phyloP scores from a whole-genome alignment of 2,329 filamentous ascomycete genomes.

The Harringtonia aguacate region DNA sequence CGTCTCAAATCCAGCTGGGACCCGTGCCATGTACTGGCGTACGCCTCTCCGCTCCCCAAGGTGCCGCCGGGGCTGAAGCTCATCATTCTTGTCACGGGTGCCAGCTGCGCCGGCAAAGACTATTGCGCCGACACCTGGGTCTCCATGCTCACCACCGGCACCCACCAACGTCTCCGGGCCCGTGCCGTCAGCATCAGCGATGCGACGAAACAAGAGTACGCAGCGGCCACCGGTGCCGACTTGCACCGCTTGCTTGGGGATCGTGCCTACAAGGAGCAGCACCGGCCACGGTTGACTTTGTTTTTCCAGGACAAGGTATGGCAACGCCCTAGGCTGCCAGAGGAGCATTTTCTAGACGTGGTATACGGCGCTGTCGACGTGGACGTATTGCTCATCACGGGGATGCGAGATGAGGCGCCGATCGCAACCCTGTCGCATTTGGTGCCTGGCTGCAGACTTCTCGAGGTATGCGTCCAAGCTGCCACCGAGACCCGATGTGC shows the following conservation, averaged over 20 bases:
- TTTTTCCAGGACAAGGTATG: slow-evolving; percentile 38
- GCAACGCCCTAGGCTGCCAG: slow-evolving; percentile 31
- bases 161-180: slow-evolving; percentile 20
- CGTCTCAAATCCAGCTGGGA: slow-evolving; percentile 39
- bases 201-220: slow-evolving; percentile 45
- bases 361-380: slow-evolving; percentile 23
- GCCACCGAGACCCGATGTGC: slow-evolving; percentile 21
- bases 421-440: slow-evolving; percentile 42
- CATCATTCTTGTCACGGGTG: slow-evolving; percentile 46
- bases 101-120: slow-evolving; percentile 48
- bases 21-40: slow-evolving; percentile 38
- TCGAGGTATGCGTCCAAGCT: slow-evolving; percentile 41
- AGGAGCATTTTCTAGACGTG: slow-evolving; percentile 38
- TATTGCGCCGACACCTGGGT: slow-evolving; percentile 44
- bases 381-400: slow-evolving; percentile 46
- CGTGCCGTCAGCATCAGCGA: slow-evolving; percentile 45
- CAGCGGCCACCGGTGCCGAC: slow-evolving; percentile 34
- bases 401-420: slow-evolving; percentile 51
- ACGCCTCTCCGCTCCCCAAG: slow-evolving; percentile 37
- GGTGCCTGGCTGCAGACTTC: slow-evolving; percentile 36
- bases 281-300: slow-evolving; percentile 37
- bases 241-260: slow-evolving; percentile 35
- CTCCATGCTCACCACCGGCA: slow-evolving; percentile 24
- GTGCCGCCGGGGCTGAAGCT: slow-evolving; percentile 23
- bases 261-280: slow-evolving; percentile 51